Conservation (phyloP, 2,329 filamentous ascomycete genomes). For the Blastomyces gilchristii region DNA sequence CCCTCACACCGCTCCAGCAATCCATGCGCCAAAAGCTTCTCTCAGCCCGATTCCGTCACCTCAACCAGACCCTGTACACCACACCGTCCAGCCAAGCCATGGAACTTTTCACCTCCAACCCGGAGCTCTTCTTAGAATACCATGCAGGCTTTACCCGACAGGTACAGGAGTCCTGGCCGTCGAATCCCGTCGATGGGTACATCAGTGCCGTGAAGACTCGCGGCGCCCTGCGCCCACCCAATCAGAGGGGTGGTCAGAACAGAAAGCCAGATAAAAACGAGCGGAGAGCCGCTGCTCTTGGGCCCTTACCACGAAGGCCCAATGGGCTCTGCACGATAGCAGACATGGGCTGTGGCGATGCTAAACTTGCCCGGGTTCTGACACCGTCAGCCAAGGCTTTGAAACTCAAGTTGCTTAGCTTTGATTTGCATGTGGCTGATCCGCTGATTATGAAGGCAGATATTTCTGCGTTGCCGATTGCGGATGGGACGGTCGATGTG, state of each 20-base stretch:
- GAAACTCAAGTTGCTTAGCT: conserved; percentile 67
- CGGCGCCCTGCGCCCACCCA: conserved; percentile 42
- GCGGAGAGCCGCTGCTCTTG: conserved; percentile 16
- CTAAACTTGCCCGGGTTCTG: conserved; percentile 62
- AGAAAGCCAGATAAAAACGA: conserved; percentile 23
- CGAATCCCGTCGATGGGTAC: conserved; percentile 89
- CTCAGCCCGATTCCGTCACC: conserved; percentile 89
- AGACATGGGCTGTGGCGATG: conserved; percentile 90
- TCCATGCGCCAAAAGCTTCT: conserved; percentile 92
- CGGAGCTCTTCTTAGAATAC: conserved; percentile 92
- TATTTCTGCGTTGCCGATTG: conserved; percentile 70
- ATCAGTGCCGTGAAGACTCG: conserved; percentile 59
- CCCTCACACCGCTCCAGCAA: conserved; percentile 83
- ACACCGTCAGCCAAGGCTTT: conserved; percentile 51
- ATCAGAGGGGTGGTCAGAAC: conserved; percentile 28
- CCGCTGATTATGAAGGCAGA: conserved; percentile 77
- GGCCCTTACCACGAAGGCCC: conserved; percentile 57
- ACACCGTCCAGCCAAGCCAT: conserved; percentile 77
- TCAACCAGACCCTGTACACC: conserved; percentile 95
- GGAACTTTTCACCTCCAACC: conserved; percentile 68
- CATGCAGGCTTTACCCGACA: conserved; percentile 93
- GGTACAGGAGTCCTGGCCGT: conserved; percentile 81
- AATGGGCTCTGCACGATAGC: conserved; percentile 66
- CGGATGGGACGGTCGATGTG: conserved; percentile 66
- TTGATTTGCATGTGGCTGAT: conserved; percentile 71